Base-by-base conservation (phyloP, 306 rosid genomes). In the Dryas alaskensis region DNA sequence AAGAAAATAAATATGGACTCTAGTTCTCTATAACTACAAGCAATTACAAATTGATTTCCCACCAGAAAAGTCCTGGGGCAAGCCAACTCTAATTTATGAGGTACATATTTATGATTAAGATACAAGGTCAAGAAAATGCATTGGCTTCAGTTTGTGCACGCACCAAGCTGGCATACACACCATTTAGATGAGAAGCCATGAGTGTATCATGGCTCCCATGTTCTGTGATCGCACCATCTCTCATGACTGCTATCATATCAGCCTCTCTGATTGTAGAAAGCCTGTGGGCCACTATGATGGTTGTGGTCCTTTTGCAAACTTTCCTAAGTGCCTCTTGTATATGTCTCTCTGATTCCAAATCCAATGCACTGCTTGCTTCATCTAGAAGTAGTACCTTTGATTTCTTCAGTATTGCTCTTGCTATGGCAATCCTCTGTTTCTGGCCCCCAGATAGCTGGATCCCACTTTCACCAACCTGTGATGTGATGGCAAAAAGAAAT, bases 321-420 rank as follows among this genome's bases (percentile, higher is more conserved):
- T 85, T 85, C 68, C 69, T 80, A 0, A 91, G 84, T 49, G 98
- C 92, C 19, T 81, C 83, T 84, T 94, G 92, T 58, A 91, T 84
- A 78, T 88, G 90, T 48, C 81, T 83, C 85, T 88, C 96, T 58
- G 97, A 88, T 78, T 93, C 97, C 73, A 87, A 78, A 82, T 91
- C 98, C 79, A 91, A 68, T 49, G 95, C 92, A 86, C 96, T 94
- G 80, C 96, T 91, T 78, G 98, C 97, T 83, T 94, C 98, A 83
- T 94, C 98, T 80, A 91, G 89, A 22, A 89, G 79, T 53, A 91
- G 70, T 14, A 94, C 82, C 67, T 83, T 89, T 71, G 97, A 84
- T 77, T 78, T 89, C 87, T 89, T 94, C 70, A 94, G 57, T 59
- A 94, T 89, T 8, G 96, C 96, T 60, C 96, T 88, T 39, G 97